Evolutionary conservation across 257 asterid genomes (phyloP), one percentile per base, ranked within the genome.

Genomic region (Salvia miltiorrhiza): DNA sequence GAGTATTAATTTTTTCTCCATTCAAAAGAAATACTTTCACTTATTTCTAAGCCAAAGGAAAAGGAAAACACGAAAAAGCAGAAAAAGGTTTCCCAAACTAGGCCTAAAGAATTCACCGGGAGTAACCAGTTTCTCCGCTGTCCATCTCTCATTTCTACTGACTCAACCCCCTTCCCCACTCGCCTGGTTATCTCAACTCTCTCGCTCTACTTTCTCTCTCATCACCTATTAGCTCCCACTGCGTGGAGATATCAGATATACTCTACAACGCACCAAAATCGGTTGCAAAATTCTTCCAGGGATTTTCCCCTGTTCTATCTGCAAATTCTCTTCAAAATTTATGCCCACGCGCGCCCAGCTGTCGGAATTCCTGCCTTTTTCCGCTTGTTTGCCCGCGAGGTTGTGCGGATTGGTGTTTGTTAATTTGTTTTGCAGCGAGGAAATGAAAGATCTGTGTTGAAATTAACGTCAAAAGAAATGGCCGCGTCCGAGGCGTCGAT

Each of bases 361-460:
- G 33, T 63, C 17, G 73, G 81, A 56, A 41, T 44, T 17, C 45
- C 43, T 30, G 10, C 64, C n/a, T 19, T 17, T 52, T 62, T 59
- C 57, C 40, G 67, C 65, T 54, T 48, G 59, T 69, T 65, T 52
- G 40, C 43, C 37, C 40, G 77, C 59, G 13, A 2, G 14, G 7
- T 59, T 62, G 63, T 57, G 54, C 26, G 63, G 5, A 44, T 32
- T 72, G 74, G 41, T 65, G 59, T 37, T 13, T 39, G 57, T n/a
- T 13, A 17, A 19, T 74, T 13, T 13, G 60, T 21, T 45, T 11
- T 60, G 63, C 68, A 45, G 69, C 17, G 74, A 40, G 78, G 80
- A 63, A 56, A 89, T 89, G 95, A 65, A 85, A 84, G 96, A 87
- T 87, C 96, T 89, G 93, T 63, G 76, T 55, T 77, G 63, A 63